Conservation (phyloP, 192 early-diverging fungal species). For the Oehlia diaphana region DNA sequence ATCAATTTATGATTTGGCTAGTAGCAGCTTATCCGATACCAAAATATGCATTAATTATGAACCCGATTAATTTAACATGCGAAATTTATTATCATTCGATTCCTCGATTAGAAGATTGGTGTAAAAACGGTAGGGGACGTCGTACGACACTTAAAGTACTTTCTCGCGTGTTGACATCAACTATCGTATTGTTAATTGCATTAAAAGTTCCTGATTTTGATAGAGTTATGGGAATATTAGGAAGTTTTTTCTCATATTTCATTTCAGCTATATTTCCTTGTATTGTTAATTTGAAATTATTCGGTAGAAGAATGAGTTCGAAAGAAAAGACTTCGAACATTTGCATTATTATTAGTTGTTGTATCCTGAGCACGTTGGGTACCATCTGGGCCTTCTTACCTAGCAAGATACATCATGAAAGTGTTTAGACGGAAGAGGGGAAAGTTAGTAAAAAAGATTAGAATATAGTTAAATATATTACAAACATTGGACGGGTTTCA, state of each 20-base stretch:
- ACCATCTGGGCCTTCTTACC: not conserved
- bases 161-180: slow-evolving; percentile 37
- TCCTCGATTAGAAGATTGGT: slow-evolving; percentile 32
- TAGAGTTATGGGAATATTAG: slow-evolving; percentile 62
- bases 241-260: slow-evolving; percentile 50
- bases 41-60: slow-evolving; percentile 67
- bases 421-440: not conserved
- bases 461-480: too few species aligned
- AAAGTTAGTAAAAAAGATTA: too few species aligned
- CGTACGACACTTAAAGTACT: slow-evolving; percentile 29
- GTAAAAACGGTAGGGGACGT: slow-evolving; percentile 32
- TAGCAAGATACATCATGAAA: not conserved
- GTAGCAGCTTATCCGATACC: slow-evolving; percentile 69
- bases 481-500: too few species aligned
- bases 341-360: not conserved
- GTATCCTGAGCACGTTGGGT: not conserved
- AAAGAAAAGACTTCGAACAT: slow-evolving; percentile 10
- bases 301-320: slow-evolving; percentile 21
- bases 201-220: slow-evolving; percentile 68
- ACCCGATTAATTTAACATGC: slow-evolving; percentile 55
- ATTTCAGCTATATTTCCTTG: slow-evolving; percentile 55
- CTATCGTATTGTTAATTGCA: slow-evolving; percentile 47
- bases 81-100: slow-evolving; percentile 35
- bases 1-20: slow-evolving; percentile 59
- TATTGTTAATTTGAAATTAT: slow-evolving; percentile 46